Base-by-base conservation (phyloP, 2,329 filamentous ascomycete species). In the Periglandula ipomoeae region DNA sequence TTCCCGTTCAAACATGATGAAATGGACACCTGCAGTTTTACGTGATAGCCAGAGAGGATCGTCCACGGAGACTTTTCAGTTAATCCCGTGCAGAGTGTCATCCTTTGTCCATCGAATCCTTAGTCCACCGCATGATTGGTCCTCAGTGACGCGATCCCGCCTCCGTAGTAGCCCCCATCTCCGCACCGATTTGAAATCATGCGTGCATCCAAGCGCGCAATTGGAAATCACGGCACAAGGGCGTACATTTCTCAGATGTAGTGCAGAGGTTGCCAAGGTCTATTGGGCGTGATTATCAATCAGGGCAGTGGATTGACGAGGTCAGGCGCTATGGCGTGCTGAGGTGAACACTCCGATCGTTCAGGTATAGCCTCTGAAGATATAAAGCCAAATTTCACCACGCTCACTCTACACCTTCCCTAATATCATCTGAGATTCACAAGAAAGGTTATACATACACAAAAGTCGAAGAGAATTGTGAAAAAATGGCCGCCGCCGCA, bases 401-500 rank as follows among this genome's bases (percentile, higher is more conserved):
- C 32, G 32, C 32, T 42, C n/a, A n/a, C n/a, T n/a, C n/a, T n/a
- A n/a, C n/a, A n/a, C n/a, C n/a, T n/a, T n/a, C n/a, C n/a, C n/a
- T n/a, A n/a, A n/a, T n/a, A n/a, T n/a, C n/a, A n/a, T n/a, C n/a
- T n/a, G n/a, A n/a, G n/a, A n/a, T n/a, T n/a, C n/a, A n/a, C n/a
- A n/a, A n/a, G n/a, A n/a, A n/a, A n/a, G n/a, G n/a, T n/a, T n/a
- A n/a, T n/a, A n/a, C n/a, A n/a, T n/a, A n/a, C n/a, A n/a, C n/a
- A n/a, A n/a, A n/a, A n/a, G n/a, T n/a, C n/a, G n/a, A n/a, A n/a
- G n/a, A n/a, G n/a, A n/a, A n/a, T n/a, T n/a, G n/a, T n/a, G n/a
- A 11, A 41, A 59, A 38, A 22, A 59, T 59, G 58, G 56, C 57
- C 34, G 53, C 58, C 27, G 55, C 58, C 23, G 58, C n/a, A n/a